A percentile compares a stretch with the other conserved stretches of the same genome.
Conservation (phyloP, 2,329 filamentous ascomycete species). For the Delphinella strobiligena region DNA sequence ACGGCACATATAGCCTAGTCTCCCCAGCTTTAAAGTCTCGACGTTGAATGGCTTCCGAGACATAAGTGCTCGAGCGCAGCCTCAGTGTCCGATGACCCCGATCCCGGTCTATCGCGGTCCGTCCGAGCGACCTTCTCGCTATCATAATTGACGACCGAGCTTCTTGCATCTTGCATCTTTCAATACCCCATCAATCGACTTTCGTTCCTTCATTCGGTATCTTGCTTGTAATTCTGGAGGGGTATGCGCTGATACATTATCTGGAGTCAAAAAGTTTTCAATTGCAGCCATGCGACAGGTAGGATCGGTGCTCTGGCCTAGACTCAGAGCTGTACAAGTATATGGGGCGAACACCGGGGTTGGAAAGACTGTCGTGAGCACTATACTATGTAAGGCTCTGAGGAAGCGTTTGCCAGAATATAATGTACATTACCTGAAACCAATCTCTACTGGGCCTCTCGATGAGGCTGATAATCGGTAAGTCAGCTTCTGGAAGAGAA, state of each 20-base stretch:
- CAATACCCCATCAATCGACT: too few relatives aligned
- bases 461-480: slow-evolving; percentile 62
- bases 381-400: slow-evolving; percentile 55
- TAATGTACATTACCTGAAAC: slow-evolving; percentile 59
- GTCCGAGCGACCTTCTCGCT: too few relatives aligned
- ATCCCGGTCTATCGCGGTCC: too few relatives aligned
- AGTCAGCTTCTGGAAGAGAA: background rate
- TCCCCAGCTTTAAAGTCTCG: too few relatives aligned
- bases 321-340: slow-evolving; percentile 58
- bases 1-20: too few relatives aligned
- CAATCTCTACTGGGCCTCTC: slow-evolving; percentile 62
- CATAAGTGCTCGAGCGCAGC: too few relatives aligned
- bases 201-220: too few relatives aligned
- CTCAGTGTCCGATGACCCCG: too few relatives aligned
- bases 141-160: too few relatives aligned
- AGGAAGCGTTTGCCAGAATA: slow-evolving; percentile 33
- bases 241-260: background rate
- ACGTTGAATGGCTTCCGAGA: too few relatives aligned
- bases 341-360: slow-evolving; percentile 79
- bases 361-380: slow-evolving; percentile 72
- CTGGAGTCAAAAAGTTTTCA: background rate
- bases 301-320: slow-evolving; percentile 54
- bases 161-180: too few relatives aligned
- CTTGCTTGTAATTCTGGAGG: background rate
- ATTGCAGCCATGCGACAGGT: slow-evolving; percentile 26